These are phyloP conservation scores for Quillaja saponaria DNA, from an alignment of 306 rosid genomes.

Conservation along the genomic window DNA sequence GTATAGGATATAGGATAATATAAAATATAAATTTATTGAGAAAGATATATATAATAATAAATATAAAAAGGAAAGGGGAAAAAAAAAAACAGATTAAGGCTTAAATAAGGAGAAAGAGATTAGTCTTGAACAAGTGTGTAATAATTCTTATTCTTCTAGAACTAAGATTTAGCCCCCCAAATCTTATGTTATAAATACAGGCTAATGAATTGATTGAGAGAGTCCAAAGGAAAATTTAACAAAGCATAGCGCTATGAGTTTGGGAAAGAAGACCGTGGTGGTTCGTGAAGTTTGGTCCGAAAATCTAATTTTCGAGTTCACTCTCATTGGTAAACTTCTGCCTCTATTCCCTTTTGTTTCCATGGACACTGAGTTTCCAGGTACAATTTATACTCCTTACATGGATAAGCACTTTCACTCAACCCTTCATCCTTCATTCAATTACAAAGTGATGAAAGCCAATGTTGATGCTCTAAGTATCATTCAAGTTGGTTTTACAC, in stretches of 20 bases:
- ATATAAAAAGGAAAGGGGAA: too few relatives aligned
- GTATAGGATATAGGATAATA: too few relatives aligned
- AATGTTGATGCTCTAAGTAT: not conserved
- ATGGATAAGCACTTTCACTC: not conserved
- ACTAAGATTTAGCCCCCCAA: too few relatives aligned
- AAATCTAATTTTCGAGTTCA: not conserved
- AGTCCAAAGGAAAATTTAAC: not conserved
- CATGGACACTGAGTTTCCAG: conserved; percentile 29
- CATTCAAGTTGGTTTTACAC: conserved; percentile 15
- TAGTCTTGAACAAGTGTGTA: too few relatives aligned
- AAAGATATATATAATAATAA: too few relatives aligned
- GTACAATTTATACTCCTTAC: not conserved
- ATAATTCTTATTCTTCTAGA: too few relatives aligned
- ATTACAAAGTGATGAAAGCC: not conserved
- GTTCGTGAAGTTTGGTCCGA: conserved; percentile 14
- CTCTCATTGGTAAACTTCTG: not conserved
- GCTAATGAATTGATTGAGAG: too few relatives aligned
- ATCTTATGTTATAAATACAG: too few relatives aligned
- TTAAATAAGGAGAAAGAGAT: too few relatives aligned
- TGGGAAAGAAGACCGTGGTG: not conserved
- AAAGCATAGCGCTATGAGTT: too few relatives aligned
- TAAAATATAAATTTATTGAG: too few relatives aligned
- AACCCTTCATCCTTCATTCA: not conserved
- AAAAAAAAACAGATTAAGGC: too few relatives aligned
- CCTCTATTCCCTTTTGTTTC: not conserved